phyloP scores from a whole-genome alignment of 306 rosid species.

The Vicia faba region DNA sequence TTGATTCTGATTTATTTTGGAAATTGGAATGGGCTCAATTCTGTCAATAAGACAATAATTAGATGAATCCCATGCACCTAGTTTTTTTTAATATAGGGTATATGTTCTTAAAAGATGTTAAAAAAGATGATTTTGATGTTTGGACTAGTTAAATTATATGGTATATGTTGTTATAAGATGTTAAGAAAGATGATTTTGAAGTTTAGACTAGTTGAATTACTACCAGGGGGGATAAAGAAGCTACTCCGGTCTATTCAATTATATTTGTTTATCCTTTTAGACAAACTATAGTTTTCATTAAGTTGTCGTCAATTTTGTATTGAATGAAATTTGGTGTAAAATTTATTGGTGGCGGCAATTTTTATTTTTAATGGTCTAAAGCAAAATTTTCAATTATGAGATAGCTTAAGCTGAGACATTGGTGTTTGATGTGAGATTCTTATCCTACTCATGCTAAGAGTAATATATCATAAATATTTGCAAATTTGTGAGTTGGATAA shows the following conservation, averaged over 20 bases:
- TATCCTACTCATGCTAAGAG: neutral
- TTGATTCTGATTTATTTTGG: slow-evolving; percentile 8
- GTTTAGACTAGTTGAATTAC: neutral
- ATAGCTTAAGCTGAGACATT: slow-evolving; percentile 25
- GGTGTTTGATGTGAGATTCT: slow-evolving; percentile 1
- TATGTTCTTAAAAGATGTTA: neutral
- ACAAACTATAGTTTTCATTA: slow-evolving; percentile 6
- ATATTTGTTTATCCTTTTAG: neutral
- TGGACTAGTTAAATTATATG: neutral
- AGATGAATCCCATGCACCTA: neutral
- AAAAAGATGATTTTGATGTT: neutral
- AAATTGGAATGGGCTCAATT: slow-evolving; percentile 15
- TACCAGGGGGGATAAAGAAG: neutral
- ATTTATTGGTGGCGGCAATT: neutral
- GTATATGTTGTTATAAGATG: neutral
- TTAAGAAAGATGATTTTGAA: neutral
- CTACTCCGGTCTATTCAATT: neutral
- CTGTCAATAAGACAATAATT: neutral
- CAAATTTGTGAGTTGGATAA: slow-evolving; percentile 1
- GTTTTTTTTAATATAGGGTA: neutral
- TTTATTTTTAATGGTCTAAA: neutral
- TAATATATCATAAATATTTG: neutral
- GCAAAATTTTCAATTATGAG: neutral
- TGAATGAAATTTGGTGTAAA: slow-evolving; percentile 23
- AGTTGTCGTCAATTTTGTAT: neutral